Conservation (phyloP, 768 basidiomycete species). For the Pisolithus albus region DNA sequence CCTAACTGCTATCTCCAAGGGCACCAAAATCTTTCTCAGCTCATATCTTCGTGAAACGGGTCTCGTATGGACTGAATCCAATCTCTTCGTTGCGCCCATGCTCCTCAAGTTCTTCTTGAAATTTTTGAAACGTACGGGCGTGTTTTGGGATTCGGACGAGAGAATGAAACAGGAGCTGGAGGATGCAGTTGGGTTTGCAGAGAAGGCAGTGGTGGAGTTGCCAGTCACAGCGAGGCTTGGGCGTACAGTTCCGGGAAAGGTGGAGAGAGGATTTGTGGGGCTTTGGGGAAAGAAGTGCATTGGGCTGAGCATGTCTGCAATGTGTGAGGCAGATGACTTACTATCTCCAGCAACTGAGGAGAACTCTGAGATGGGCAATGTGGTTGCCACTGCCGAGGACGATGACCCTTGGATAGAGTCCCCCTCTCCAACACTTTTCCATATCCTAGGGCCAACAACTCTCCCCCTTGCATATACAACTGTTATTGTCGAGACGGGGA, state of each 20-base stretch:
- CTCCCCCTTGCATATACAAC: slow-evolving; percentile 54
- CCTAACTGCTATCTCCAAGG: slow-evolving; percentile 52
- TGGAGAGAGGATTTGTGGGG: too few species aligned
- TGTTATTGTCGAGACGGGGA: slow-evolving; percentile 58
- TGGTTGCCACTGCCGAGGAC: slow-evolving; percentile 4
- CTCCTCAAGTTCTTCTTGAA: slow-evolving; percentile 40
- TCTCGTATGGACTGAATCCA: slow-evolving; percentile 40
- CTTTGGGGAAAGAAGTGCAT: too few species aligned
- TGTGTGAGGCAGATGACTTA: too few species aligned
- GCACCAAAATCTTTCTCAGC: slow-evolving; percentile 60
- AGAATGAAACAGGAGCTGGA: slow-evolving; percentile 26
- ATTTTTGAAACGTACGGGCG: slow-evolving; percentile 38
- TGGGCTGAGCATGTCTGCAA: too few species aligned
- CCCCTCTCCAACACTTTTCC: slow-evolving; percentile 25
- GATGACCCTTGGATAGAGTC: slow-evolving; percentile 25
- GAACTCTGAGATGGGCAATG: neutral
- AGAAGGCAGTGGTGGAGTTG: slow-evolving; percentile 34
- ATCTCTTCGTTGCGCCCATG: slow-evolving; percentile 37
- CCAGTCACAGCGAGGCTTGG: slow-evolving; percentile 36
- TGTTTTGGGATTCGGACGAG: slow-evolving; percentile 28
- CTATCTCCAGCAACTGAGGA: neutral
- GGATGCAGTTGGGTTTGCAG: slow-evolving; percentile 37
- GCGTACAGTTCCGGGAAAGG: neutral
- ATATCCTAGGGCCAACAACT: slow-evolving; percentile 46
- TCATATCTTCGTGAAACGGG: slow-evolving; percentile 62